phyloP scores from a whole-genome alignment of 1,284 basidiomycete genomes.

The Puccinia hordei region DNA sequence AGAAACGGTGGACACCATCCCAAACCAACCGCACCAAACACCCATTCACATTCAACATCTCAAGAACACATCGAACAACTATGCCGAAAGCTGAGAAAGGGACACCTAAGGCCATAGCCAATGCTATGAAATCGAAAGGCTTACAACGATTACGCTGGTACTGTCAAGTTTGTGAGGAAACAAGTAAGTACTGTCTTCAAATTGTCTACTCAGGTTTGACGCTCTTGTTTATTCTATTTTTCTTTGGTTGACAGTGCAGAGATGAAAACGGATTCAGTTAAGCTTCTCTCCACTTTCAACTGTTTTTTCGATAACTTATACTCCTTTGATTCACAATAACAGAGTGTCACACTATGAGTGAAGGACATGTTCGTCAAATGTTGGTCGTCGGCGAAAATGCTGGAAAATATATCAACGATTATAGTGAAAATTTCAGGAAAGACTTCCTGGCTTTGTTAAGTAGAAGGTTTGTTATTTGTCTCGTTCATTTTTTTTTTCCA shows the following conservation, averaged over 20 bases:
- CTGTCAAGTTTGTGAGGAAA: slow-evolving; percentile 62
- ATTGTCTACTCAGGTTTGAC: neutral
- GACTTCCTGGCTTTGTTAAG: slow-evolving; percentile 88
- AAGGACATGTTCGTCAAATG: slow-evolving; percentile 91
- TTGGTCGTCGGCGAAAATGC: slow-evolving; percentile 90
- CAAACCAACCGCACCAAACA: neutral
- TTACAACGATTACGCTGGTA: slow-evolving; percentile 89
- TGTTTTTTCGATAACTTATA: slow-evolving; percentile 1
- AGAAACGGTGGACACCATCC: too few species aligned
- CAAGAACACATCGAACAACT: slow-evolving; percentile 6
- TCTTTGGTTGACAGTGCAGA: slow-evolving; percentile 31
- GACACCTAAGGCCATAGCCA: slow-evolving; percentile 74
- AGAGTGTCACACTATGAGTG: slow-evolving; percentile 71
- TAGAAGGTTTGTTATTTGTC: slow-evolving; percentile 66
- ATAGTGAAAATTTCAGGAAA: slow-evolving; percentile 83
- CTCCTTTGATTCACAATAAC: neutral
- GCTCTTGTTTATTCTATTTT: neutral
- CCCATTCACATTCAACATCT: neutral
- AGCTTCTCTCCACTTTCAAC: slow-evolving; percentile 53
- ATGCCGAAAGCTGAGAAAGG: slow-evolving; percentile 54
- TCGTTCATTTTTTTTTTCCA: neutral
- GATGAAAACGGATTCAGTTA: slow-evolving; percentile 98
- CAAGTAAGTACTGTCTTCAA: neutral
- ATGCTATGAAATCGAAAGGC: slow-evolving; percentile 93
- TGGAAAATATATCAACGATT: slow-evolving; percentile 84